Evolutionary conservation across 1,284 basidiomycete genomes (phyloP), one percentile per base, ranked within the genome.

Genomic region (Rhodofomes roseus): DNA sequence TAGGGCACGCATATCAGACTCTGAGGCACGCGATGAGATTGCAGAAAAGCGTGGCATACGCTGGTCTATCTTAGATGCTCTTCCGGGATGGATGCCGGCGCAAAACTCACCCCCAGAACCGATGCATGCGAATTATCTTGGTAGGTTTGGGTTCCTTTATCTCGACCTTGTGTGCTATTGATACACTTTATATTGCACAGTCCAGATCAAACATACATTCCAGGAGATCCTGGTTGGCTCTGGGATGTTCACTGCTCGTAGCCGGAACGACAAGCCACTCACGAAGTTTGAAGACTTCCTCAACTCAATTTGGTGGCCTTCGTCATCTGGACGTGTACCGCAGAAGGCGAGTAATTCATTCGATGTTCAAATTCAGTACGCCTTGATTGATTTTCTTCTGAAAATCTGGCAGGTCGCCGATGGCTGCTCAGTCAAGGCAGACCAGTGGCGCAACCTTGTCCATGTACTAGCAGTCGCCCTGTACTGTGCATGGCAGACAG

Each of bases 401-500:
- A n/a, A n/a, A n/a, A n/a, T n/a, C n/a, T 46, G 25, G 53, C 36
- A 68, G 69, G 50, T 69, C n/a, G 34, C 63, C 4, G 62, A 54
- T 8, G 66, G 62, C 4, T 67, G 65, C 2, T 56, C 65, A 8
- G 57, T 64, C 31, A 71, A 72, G 60, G 70, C 69, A 0, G 70
- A 71, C 48, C 62, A 70, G 43, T 71, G 68, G 68, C 61, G 64
- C 5, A 65, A 60, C 8, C 63, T 62, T 41, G 48, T 61, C 18
- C 29, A 48, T 5, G 40, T 69, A 0, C 57, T 70, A 4, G 58
- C 64, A 23, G 60, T 69, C 14, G 66, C 52, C 0, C 58, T 71
- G 2, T 70, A 64, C 31, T 29, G 43, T 22, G 65, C 64, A 1
- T 70, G 67, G 67, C 43, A 68, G 27, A 54, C 65, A 5, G 61